phyloP scores from a whole-genome alignment of 352 stramenopile species.

The Globisporangium nagaii region DNA sequence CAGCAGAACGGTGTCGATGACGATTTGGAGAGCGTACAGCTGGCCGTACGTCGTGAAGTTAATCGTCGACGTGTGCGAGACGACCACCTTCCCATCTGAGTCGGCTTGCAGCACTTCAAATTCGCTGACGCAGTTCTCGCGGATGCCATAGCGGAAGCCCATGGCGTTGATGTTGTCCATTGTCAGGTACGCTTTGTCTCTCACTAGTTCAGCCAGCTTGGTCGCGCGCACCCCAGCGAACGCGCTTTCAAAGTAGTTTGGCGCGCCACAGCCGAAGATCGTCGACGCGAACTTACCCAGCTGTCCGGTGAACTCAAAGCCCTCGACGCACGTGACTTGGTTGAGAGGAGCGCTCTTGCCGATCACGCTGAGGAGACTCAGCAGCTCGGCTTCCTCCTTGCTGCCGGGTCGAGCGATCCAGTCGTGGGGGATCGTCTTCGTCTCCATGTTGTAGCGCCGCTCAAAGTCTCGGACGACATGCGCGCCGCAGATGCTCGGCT shows the following conservation, averaged over 20 bases:
- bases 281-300: not conserved
- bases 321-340: not conserved
- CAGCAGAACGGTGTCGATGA: conserved; percentile 29
- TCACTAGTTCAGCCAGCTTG: not conserved
- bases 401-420: not conserved
- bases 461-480: conserved; percentile 36
- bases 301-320: not conserved
- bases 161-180: not conserved
- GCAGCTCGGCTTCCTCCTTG: not conserved
- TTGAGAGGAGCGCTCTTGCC: not conserved
- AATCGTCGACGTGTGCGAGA: conserved; percentile 22
- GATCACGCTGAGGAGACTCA: not conserved
- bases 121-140: conserved; percentile 14
- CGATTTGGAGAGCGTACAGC: conserved; percentile 34
- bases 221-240: not conserved
- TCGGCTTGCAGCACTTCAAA: not conserved
- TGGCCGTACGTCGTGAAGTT: conserved; percentile 35
- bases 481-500: conserved; percentile 38
- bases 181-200: not conserved
- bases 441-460: conserved; percentile 21
- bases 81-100: not conserved
- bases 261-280: not conserved
- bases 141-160: conserved; percentile 14
- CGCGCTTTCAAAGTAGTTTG: not conserved
- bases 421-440: not conserved